Conservation (phyloP, 2,329 filamentous ascomycete species). For the Lasiodiplodia gonubiensis region DNA sequence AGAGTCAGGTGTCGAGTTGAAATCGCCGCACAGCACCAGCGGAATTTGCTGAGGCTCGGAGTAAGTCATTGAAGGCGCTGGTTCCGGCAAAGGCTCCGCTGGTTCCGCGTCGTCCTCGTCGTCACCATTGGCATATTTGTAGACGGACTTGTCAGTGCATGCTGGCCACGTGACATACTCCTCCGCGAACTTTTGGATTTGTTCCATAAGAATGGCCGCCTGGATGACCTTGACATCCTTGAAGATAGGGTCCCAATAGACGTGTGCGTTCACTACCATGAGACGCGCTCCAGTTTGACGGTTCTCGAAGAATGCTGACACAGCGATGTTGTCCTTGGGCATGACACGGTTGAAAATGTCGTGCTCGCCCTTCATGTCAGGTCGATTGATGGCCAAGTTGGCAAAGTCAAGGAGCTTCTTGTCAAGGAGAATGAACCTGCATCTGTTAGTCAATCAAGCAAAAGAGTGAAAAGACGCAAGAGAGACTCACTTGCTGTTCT, state of each 20-base stretch:
- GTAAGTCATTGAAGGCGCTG: conserved; percentile 85
- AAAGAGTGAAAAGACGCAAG: not conserved
- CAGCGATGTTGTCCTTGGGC: conserved; percentile 96
- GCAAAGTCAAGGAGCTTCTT: conserved; percentile 94
- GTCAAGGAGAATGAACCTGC: conserved; percentile 80
- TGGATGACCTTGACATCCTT: conserved; percentile 97
- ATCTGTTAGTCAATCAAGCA: conserved; percentile 30
- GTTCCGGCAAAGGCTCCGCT: conserved; percentile 64
- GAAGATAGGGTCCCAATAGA: conserved; percentile 91
- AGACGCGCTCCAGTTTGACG: conserved; percentile 85
- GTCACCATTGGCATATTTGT: conserved; percentile 55
- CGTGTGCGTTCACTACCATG: conserved; percentile 91
- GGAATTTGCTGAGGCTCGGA: conserved; percentile 85
- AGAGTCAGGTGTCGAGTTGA: conserved; percentile 87
- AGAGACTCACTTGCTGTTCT: conserved; percentile 73
- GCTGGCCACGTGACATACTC: conserved; percentile 80
- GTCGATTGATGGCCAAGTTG: conserved; percentile 88
- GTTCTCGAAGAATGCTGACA: conserved; percentile 92
- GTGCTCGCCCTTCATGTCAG: conserved; percentile 96
- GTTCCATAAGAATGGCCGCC: conserved; percentile 92
- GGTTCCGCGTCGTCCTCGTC: conserved; percentile 55
- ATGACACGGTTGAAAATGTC: conserved; percentile 99
- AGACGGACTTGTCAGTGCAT: conserved; percentile 76
- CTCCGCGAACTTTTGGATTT: conserved; percentile 83
- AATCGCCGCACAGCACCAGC: conserved; percentile 89